These are phyloP conservation scores for Termitomyces sp. DNA, from an alignment of 768 basidiomycete species.

Conservation along the genomic window DNA sequence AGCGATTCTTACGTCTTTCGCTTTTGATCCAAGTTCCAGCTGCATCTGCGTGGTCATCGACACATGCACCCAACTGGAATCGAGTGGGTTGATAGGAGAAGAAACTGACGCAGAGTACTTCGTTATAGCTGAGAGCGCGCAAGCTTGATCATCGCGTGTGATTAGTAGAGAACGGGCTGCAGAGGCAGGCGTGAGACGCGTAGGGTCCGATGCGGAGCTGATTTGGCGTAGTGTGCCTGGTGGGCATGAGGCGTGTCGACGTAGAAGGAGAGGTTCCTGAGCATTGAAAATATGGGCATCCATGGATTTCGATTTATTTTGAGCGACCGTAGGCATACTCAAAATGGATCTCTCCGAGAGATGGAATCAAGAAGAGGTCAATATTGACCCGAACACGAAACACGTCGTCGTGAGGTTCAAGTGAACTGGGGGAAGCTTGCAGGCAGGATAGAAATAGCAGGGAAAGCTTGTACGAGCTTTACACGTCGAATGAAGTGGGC, in stretches of 20 bases:
- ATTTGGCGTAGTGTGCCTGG: not conserved
- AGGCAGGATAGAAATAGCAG: not conserved
- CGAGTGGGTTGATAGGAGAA: not conserved
- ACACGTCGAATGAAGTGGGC: too few relatives aligned
- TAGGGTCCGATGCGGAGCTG: not conserved
- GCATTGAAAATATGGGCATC: not conserved
- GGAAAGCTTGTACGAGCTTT: not conserved
- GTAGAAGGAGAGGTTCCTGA: not conserved
- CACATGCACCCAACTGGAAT: not conserved
- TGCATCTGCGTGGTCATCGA: not conserved
- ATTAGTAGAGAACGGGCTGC: not conserved
- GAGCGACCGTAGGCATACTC: not conserved
- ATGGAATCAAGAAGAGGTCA: too few relatives aligned
- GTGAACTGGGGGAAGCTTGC: not conserved
- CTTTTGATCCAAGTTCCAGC: not conserved
- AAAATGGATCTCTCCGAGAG: not conserved
- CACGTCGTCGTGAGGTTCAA: not conserved
- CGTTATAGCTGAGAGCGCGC: not conserved
- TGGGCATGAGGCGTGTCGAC: conserved; percentile 3
- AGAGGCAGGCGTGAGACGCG: not conserved
- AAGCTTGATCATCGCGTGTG: conserved; percentile 1
- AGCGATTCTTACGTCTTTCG: not conserved
- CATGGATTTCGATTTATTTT: not conserved
- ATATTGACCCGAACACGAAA: not conserved
- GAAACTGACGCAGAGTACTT: not conserved